Evolutionary conservation across 2,329 filamentous ascomycete species (phyloP).

Genomic region (Aspergillus neoniger): DNA sequence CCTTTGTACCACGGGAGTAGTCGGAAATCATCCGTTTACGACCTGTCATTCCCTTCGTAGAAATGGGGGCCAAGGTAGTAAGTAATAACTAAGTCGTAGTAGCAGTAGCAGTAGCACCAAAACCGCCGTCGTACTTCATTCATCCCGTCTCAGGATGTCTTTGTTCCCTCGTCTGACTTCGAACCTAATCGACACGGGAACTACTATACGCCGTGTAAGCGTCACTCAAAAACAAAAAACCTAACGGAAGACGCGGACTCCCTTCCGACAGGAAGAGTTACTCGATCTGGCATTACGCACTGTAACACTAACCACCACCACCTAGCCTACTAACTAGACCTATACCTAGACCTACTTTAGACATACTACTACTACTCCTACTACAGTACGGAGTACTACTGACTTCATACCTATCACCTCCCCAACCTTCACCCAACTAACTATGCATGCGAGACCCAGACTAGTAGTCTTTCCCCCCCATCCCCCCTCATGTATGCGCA

Average conservation of each 20-base stretch:
- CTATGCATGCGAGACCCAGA: background rate
- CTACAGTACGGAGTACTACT: no score
- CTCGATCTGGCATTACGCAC: background rate
- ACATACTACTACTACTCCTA: no score
- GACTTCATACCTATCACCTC: background rate
- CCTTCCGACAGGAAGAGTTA: background rate
- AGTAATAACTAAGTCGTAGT: no score
- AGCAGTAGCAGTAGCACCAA: background rate
- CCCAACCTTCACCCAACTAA: background rate
- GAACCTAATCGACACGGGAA: conserved; percentile 14
- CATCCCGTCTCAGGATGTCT: background rate
- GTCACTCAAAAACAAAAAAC: background rate
- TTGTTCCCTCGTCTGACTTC: background rate
- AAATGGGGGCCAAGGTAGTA: background rate
- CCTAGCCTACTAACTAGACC: no score
- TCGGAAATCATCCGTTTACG: background rate
- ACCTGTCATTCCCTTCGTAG: background rate
- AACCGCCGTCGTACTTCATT: background rate
- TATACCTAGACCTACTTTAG: no score
- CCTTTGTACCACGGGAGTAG: background rate
- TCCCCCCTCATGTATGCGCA: background rate
- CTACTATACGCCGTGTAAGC: background rate
- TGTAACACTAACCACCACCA: background rate
- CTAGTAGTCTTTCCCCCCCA: background rate
- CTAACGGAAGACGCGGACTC: background rate